Evolutionary conservation across 2,329 filamentous ascomycete genomes (phyloP), one percentile per base, ranked within the genome.

Genomic region (Cladosporium austrohemisphaericum): DNA sequence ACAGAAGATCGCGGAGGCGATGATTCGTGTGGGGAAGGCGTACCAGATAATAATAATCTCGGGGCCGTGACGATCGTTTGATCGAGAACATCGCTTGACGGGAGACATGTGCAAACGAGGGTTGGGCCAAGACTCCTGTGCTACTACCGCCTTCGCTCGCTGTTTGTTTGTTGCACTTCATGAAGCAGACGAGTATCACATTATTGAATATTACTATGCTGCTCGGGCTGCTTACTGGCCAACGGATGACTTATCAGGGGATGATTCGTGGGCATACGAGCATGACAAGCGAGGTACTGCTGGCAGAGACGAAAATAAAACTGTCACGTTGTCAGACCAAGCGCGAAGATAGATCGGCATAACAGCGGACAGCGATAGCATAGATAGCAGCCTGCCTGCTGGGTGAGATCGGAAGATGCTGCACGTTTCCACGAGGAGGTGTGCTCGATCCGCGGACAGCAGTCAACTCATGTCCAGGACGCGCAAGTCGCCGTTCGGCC

Each of bases 71-170:
- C 43, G 43, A 46, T 46, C 43, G 43, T 36, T 36, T 36, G 43
- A 46, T 46, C 43, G 31, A 46, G 43, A 46, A 46, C 43, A 26
- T n/a, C n/a, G n/a, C n/a, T n/a, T n/a, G n/a, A n/a, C 43, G 43
- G 23, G 16, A 26, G 43, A 29, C 7, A 28, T 10, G 13, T 22
- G 22, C 23, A 26, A 14, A 22, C 9, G 29, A 32, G n/a, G n/a
- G 5, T 13, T 22, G 10, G 29, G 41, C 41, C 41, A 44, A 44
- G 41, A 44, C 38, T 29, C 18, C 16, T 32, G n/a, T 23, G 9
- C n/a, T n/a, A n/a, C n/a, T n/a, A n/a, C n/a, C n/a, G n/a, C n/a
- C n/a, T n/a, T n/a, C n/a, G n/a, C n/a, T n/a, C n/a, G n/a, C n/a
- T n/a, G n/a, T n/a, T n/a, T n/a, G n/a, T n/a, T n/a, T n/a, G n/a